Evolutionary conservation across 345 rosid species (phyloP).

Genomic region (Anacardium occidentale): DNA sequence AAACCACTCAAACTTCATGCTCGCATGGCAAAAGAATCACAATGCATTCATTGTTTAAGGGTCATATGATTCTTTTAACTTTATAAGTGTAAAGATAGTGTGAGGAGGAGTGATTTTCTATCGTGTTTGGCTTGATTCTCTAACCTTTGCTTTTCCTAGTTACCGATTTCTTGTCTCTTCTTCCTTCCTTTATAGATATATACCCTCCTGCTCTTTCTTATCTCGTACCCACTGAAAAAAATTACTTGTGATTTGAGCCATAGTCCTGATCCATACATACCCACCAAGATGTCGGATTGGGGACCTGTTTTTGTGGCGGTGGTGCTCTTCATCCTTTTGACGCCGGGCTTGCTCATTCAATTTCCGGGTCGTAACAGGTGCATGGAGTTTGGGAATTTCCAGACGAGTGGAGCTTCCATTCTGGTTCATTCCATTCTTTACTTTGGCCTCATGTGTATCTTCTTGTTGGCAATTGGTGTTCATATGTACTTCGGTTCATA

Average conservation of each 20-base stretch:
- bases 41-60: not conserved
- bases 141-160: slow-evolving; percentile 29
- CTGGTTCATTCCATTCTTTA: slow-evolving; percentile 74
- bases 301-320: slow-evolving; percentile 91
- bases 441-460: slow-evolving; percentile 78
- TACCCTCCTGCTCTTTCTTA: not conserved
- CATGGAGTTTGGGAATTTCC: slow-evolving; percentile 84
- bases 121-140: slow-evolving; percentile 22
- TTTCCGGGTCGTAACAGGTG: slow-evolving; percentile 53
- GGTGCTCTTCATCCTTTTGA: slow-evolving; percentile 69
- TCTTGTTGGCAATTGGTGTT: slow-evolving; percentile 75
- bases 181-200: slow-evolving; percentile 13
- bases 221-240: not conserved
- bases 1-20: not conserved
- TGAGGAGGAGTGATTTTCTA: too few species aligned
- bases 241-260: not conserved
- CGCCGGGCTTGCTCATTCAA: slow-evolving; percentile 85
- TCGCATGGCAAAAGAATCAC: not conserved
- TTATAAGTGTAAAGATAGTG: too few species aligned
- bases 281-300: slow-evolving; percentile 74
- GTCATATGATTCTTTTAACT: not conserved
- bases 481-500: slow-evolving; percentile 67
- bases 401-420: slow-evolving; percentile 82
- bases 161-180: slow-evolving; percentile 26
- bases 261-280: too few species aligned